Base-by-base conservation (phyloP, 306 rosid genomes). In the Alnus rubra region DNA sequence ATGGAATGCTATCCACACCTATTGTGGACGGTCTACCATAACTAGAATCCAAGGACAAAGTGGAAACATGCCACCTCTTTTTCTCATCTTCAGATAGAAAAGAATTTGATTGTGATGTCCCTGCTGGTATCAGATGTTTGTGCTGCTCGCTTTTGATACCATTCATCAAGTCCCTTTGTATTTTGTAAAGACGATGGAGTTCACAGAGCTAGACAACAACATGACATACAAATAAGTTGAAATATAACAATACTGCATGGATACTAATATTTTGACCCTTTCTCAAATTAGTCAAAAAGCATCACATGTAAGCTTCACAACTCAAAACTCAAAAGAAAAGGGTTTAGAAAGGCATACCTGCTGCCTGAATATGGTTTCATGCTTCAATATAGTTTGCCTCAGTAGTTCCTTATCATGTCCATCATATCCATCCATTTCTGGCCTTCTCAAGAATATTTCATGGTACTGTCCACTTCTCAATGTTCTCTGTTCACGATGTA, bases 171-270 rank as follows among this genome's bases (percentile, higher is more conserved):
- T 86, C 87, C 82, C 85, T 84, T 49, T 88, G 92, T 73, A 39
- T 88, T 79, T 82, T 68, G 35, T 88, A 88, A 33, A 86, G 82
- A 37, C 80, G 86, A 59, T 88, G 89, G 58, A 88, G 88, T 75
- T 88, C 89, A 28, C 51, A 80, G 30, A 88, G 85, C 89, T 88
- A 85, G 31, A 76, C 5, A 14, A 75, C 37, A 78, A 74, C 75
- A 31, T n/a, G 10, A 76, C 71, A 64, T 1, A 73, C 9, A 45
- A 44, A 14, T 33, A 37, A 51, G 19, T 74, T 62, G 6, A 30
- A 31, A 51, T 14, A 47, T 37, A 5, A 63, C 23, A 54, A 50
- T 49, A 37, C 16, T 8, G 60, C 35, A 45, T 37, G 35, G 45
- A 18, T 30, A 67, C 64, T 63, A 9, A 16, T 14, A 47, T 45